Percentiles rank a stretch among this genome's conserved stretches.
phyloP scores from a whole-genome alignment of 805 yeast genomes.

The Lipomyces kockii region DNA sequence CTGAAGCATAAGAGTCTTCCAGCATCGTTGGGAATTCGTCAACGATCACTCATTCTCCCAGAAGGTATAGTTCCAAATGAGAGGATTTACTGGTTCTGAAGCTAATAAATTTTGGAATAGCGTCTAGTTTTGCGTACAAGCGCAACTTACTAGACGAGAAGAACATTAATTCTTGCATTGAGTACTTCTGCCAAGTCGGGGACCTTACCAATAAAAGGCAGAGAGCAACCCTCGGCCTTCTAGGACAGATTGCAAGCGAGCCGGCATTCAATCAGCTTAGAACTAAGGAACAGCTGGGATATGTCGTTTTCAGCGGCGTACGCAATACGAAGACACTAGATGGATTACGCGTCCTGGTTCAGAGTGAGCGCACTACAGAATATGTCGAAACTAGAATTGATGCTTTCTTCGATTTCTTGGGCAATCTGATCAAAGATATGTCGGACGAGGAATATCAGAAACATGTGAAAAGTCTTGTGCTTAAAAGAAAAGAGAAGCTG shows the following conservation, averaged over 20 bases:
- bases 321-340: constrained; percentile 70
- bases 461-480: constrained; percentile 70
- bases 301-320: constrained; percentile 83
- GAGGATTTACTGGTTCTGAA: constrained; percentile 48
- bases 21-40: constrained; percentile 50
- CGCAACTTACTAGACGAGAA: constrained; percentile 61
- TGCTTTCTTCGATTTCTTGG: constrained; percentile 59
- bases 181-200: constrained; percentile 74
- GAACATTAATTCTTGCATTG: constrained; percentile 84
- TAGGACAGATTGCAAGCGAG: constrained; percentile 76
- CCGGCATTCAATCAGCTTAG: constrained; percentile 89
- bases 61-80: constrained; percentile 24
- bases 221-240: constrained; percentile 62
- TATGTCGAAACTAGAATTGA: constrained; percentile 79
- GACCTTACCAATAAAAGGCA: constrained; percentile 50
- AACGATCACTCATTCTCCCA: constrained; percentile 49
- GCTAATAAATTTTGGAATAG: constrained; percentile 50
- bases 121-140: constrained; percentile 51
- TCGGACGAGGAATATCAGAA: constrained; percentile 66
- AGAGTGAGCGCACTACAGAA: constrained; percentile 76
- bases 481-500: constrained; percentile 67
- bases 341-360: constrained; percentile 77
- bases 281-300: constrained; percentile 94
- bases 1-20: constrained; percentile 51
- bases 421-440: constrained; percentile 55